Percentiles rank a stretch among this genome's conserved stretches.
Evolutionary conservation across 129 eudicot species (phyloP).

Genomic region (Logfia minima): DNA sequence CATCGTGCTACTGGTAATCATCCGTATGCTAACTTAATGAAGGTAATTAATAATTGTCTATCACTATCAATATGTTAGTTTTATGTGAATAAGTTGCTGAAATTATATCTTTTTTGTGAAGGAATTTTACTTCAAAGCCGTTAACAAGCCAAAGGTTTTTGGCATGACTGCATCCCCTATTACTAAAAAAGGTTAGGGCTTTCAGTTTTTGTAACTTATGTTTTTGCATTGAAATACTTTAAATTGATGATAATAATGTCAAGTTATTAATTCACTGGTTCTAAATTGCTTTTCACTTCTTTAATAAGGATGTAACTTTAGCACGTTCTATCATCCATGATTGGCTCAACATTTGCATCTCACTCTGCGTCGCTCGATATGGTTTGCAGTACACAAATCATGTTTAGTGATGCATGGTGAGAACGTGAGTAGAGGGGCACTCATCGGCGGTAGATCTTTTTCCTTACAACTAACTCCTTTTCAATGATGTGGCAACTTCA

Average conservation of each 20-base stretch:
- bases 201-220: background rate
- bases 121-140: conserved; percentile 69
- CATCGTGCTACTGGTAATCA: conserved; percentile 74
- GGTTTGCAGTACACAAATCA: conserved; percentile 31
- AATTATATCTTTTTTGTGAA: conserved; percentile 25
- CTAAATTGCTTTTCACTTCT: background rate
- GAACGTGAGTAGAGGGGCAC: conserved; percentile 17
- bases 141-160: conserved; percentile 64
- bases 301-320: background rate
- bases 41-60: conserved; percentile 46
- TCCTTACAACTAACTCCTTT: too few relatives aligned
- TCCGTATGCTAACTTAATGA: conserved; percentile 71
- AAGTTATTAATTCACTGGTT: background rate
- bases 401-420: conserved; percentile 34
- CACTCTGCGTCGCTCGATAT: conserved; percentile 25
- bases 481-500: too few relatives aligned
- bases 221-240: background rate
- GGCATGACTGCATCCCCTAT: conserved; percentile 85
- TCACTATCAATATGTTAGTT: background rate
- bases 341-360: conserved; percentile 29
- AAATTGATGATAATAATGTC: conserved; percentile 13
- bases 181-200: conserved; percentile 54
- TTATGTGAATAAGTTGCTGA: conserved; percentile 15
- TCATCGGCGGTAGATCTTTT: conserved; percentile 23
- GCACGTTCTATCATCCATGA: conserved; percentile 20